phyloP scores from a whole-genome alignment of 345 rosid species.

The Corchorus olitorius region DNA sequence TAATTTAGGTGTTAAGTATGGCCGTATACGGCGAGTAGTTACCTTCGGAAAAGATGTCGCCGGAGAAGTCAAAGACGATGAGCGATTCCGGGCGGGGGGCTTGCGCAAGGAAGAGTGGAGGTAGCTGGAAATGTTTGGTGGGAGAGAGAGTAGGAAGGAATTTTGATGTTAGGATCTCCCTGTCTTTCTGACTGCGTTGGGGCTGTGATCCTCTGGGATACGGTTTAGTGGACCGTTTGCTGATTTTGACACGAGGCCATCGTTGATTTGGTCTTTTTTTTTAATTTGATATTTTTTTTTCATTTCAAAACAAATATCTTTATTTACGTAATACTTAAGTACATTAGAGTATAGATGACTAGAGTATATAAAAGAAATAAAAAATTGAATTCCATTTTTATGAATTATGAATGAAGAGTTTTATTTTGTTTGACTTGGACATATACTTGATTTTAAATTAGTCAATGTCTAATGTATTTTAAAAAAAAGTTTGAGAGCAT shows the following conservation, averaged over 20 bases:
- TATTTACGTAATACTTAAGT: conserved; percentile 22
- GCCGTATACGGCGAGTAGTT: not conserved
- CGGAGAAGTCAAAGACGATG: not conserved
- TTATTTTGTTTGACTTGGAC: too few species aligned
- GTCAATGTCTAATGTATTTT: too few species aligned
- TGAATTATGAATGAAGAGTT: too few species aligned
- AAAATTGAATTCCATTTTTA: too few species aligned
- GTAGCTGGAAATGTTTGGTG: not conserved
- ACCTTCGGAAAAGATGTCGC: not conserved
- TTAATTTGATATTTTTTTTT: too few species aligned
- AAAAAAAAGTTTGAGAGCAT: too few species aligned
- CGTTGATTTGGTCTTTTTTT: too few species aligned
- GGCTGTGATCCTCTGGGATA: not conserved
- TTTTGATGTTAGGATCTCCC: not conserved
- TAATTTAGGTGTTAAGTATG: not conserved
- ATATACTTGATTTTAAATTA: too few species aligned
- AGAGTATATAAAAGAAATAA: too few species aligned
- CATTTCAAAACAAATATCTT: too few species aligned
- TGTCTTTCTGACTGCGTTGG: not conserved
- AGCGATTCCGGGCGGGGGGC: not conserved
- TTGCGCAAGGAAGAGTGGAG: not conserved
- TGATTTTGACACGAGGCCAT: not conserved
- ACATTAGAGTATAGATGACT: too few species aligned
- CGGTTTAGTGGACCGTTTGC: not conserved
- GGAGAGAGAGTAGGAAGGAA: not conserved